Conservation (phyloP, 495 filamentous ascomycete species). For the Astrothelium subdiscretum region DNA sequence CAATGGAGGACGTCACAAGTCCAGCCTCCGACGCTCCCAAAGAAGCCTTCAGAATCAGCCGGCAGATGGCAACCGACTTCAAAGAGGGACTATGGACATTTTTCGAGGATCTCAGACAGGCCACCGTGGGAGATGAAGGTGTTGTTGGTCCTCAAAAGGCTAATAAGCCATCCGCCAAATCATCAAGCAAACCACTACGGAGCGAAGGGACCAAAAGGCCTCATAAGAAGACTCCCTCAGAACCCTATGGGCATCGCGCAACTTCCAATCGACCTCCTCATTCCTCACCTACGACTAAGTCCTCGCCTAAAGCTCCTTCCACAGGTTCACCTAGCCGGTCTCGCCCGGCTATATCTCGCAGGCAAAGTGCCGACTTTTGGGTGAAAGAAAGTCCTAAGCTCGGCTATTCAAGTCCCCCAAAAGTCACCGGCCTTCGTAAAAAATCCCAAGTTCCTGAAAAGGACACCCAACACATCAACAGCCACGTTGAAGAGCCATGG, state of each 20-base stretch:
- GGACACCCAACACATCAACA: not conserved
- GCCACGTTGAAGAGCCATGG: not conserved
- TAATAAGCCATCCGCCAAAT: not conserved
- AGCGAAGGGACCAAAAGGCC: constrained; percentile 20
- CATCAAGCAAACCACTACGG: not conserved
- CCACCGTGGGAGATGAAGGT: constrained; percentile 86
- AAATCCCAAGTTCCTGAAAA: not conserved
- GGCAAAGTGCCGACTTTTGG: not conserved
- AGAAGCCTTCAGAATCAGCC: constrained; percentile 38
- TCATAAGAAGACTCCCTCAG: constrained; percentile 31
- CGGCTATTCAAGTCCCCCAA: not conserved
- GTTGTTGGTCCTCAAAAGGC: constrained; percentile 42
- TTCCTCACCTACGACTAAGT: not conserved
- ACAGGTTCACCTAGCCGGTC: not conserved
- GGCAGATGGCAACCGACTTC: constrained; percentile 84
- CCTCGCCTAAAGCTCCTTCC: not conserved
- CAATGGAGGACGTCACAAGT: not conserved
- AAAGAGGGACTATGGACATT: constrained; percentile 92
- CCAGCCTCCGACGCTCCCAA: not conserved
- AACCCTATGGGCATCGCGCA: not conserved
- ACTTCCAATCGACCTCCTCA: not conserved
- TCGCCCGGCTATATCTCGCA: not conserved
- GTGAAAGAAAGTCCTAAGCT: not conserved
- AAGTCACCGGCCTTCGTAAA: not conserved
- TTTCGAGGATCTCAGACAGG: constrained; percentile 87